These are phyloP conservation scores for Crepidotus variabilis DNA, from an alignment of 768 basidiomycete genomes.

Conservation along the genomic window DNA sequence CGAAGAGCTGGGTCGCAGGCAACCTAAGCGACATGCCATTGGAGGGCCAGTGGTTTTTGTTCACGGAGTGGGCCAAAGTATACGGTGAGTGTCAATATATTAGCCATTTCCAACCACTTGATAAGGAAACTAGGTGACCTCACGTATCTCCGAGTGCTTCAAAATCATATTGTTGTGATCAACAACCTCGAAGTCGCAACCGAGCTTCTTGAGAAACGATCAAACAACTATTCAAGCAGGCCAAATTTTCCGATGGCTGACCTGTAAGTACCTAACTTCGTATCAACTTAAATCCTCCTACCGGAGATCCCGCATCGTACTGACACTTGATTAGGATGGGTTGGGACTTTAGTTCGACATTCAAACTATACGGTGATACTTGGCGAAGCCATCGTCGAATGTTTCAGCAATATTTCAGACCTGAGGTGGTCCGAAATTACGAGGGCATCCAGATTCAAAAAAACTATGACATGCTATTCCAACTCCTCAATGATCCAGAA, in stretches of 20 bases:
- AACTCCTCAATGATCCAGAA: neutral
- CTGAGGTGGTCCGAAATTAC: neutral
- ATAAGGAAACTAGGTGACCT: constrained; percentile 48
- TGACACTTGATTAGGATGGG: neutral
- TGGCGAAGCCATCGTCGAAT: neutral
- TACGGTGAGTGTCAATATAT: constrained; percentile 14
- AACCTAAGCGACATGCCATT: neutral
- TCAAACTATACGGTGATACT: neutral
- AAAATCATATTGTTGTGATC: constrained; percentile 11
- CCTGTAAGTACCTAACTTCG: constrained; percentile 29
- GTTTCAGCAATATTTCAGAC: neutral
- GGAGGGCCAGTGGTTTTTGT: constrained; percentile 12
- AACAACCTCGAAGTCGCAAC: constrained; percentile 25
- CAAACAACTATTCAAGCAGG: constrained; percentile 46
- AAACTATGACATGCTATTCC: neutral
- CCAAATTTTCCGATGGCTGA: constrained; percentile 35
- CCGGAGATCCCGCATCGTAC: neutral
- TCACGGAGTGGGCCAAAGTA: constrained; percentile 11
- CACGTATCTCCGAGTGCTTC: constrained; percentile 40
- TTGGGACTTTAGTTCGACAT: neutral
- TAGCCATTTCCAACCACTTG: neutral
- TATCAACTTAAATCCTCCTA: no score
- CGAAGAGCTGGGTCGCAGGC: neutral
- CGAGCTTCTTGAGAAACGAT: constrained; percentile 51
- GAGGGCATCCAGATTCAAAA: neutral